phyloP scores from a whole-genome alignment of 352 stramenopile genomes.

The Phytophthora quininea region DNA sequence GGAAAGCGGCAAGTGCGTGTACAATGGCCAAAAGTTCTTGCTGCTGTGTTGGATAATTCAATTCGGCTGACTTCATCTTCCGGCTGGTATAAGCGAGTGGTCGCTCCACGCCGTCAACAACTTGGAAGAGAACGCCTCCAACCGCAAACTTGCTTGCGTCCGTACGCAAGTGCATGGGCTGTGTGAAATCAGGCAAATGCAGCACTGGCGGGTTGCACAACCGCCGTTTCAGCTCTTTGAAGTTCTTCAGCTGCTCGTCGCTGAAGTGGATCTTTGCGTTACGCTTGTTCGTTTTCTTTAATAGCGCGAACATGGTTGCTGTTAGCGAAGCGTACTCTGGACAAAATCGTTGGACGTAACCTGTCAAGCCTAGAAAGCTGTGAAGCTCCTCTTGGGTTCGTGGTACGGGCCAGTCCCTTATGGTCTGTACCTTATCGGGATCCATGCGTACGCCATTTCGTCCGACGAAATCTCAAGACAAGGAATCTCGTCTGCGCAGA shows the following conservation, averaged over 20 bases:
- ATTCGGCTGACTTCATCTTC: not conserved
- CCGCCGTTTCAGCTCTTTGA: no score
- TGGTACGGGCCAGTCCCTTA: conserved; percentile 7
- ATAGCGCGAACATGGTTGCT: not conserved
- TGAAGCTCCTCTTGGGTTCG: conserved; percentile 7
- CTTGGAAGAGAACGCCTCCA: no score
- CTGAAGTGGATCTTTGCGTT: no score
- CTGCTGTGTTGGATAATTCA: not conserved
- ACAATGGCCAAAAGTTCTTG: not conserved
- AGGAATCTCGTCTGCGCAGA: conserved; percentile 13
- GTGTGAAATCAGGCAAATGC: no score
- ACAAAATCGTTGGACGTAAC: conserved; percentile 4
- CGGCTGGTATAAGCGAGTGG: no score
- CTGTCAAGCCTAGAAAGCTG: not conserved
- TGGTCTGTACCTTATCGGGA: conserved; percentile 7
- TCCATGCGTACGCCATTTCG: conserved; percentile 15
- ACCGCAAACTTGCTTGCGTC: no score
- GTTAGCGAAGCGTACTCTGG: not conserved
- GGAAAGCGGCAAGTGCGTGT: not conserved
- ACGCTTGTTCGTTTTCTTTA: conserved; percentile 9
- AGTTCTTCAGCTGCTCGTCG: no score
- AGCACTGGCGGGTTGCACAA: no score
- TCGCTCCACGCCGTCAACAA: no score
- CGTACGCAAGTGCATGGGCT: no score
- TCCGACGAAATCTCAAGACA: conserved; percentile 19